These are phyloP conservation scores for Lomentospora prolificans DNA, from an alignment of 2,329 filamentous ascomycete species.

Conservation along the genomic window DNA sequence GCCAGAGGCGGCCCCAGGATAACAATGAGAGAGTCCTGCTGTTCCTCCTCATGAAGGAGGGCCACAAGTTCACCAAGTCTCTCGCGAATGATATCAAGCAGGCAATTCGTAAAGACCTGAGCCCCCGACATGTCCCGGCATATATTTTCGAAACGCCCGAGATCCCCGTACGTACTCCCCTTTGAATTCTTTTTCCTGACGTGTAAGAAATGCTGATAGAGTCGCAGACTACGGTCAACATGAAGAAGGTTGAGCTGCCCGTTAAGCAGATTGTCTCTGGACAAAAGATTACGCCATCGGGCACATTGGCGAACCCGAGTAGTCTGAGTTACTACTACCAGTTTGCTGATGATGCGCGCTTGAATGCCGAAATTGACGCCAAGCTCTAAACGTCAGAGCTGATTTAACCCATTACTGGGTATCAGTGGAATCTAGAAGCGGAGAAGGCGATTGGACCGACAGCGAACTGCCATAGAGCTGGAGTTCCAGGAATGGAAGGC, in stretches of 20 bases:
- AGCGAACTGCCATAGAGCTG: no score
- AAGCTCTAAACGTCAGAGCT: neutral
- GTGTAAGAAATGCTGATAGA: neutral
- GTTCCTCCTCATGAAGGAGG: constrained; percentile 47
- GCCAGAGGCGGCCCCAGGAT: constrained; percentile 55
- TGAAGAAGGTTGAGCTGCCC: constrained; percentile 77
- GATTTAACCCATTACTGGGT: no score
- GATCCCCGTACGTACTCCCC: constrained; percentile 54
- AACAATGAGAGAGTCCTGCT: constrained; percentile 44
- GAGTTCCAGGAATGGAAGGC: no score
- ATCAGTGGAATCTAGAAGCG: no score
- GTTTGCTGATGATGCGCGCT: constrained; percentile 39
- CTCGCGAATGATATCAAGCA: constrained; percentile 52
- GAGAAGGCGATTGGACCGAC: no score
- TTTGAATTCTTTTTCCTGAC: neutral
- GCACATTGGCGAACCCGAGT: constrained; percentile 66
- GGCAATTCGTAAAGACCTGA: constrained; percentile 56
- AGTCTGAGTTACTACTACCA: constrained; percentile 71
- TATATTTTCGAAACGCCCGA: constrained; percentile 73
- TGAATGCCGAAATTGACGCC: constrained; percentile 36
- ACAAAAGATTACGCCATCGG: constrained; percentile 61
- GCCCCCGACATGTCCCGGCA: constrained; percentile 65
- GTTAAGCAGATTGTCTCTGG: constrained; percentile 79
- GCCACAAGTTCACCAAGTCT: constrained; percentile 39
- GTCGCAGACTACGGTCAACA: constrained; percentile 72